phyloP scores from a whole-genome alignment of 116 monocot genomes.

The Dioscorea cayenensis region DNA sequence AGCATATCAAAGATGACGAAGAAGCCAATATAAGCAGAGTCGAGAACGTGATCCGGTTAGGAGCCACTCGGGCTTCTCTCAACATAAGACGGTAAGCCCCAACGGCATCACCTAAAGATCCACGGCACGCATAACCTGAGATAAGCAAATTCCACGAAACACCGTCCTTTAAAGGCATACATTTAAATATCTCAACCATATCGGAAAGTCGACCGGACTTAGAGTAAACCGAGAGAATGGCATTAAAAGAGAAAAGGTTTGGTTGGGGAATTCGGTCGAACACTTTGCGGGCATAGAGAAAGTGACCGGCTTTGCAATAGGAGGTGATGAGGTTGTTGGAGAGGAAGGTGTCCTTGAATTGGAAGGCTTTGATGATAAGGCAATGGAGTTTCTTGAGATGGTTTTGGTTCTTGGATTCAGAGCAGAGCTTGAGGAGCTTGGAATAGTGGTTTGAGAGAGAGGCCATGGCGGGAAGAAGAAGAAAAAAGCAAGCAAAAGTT shows the following conservation, averaged over 20 bases:
- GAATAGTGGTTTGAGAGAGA: conserved; percentile 22
- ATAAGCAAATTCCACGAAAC: conserved; percentile 66
- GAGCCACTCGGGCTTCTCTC: conserved; percentile 3
- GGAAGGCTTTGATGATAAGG: conserved; percentile 27
- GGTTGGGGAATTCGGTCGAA: conserved; percentile 56
- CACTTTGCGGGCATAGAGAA: conserved; percentile 26
- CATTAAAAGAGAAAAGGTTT: conserved; percentile 61
- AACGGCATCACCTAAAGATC: conserved; percentile 10
- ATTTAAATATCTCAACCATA: conserved; percentile 30
- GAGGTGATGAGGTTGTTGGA: conserved; percentile 45
- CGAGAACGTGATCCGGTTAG: conserved; percentile 52
- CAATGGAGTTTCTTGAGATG: conserved; percentile 40
- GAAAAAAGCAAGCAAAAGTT: neutral
- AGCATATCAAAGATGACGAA: neutral
- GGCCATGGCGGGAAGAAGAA: neutral
- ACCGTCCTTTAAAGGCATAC: conserved; percentile 38
- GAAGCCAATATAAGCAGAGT: conserved; percentile 52
- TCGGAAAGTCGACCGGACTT: conserved; percentile 37
- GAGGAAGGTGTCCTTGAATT: conserved; percentile 28
- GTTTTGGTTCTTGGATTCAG: neutral
- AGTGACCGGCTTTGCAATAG: conserved; percentile 28
- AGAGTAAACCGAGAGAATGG: conserved; percentile 53
- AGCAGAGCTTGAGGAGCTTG: conserved; percentile 31
- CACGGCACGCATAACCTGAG: conserved; percentile 29
- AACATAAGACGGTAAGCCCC: conserved; percentile 32